phyloP scores from a whole-genome alignment of 2,329 filamentous ascomycete genomes.

The Penicillium crustosum region DNA sequence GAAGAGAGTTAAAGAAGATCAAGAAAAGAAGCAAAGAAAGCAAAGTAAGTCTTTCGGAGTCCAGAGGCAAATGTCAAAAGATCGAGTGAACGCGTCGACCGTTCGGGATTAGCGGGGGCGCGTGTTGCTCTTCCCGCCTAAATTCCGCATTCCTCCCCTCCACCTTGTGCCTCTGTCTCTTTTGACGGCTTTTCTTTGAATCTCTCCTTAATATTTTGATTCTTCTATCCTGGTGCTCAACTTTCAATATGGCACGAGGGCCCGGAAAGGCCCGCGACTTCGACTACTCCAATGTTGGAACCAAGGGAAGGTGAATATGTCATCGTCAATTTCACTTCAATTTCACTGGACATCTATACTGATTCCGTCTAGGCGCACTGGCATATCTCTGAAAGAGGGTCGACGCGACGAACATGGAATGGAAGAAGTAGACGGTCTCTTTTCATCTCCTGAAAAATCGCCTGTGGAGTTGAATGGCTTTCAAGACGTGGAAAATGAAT shows the following conservation, averaged over 20 bases:
- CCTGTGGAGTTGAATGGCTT: slow-evolving; percentile 39
- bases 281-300: slow-evolving; percentile 51
- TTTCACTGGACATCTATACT: slow-evolving; percentile 14
- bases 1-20: background rate
- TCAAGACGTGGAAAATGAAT: slow-evolving; percentile 40
- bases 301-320: slow-evolving; percentile 45
- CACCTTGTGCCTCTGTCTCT: slow-evolving; percentile 7
- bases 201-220: background rate
- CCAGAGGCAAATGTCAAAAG: slow-evolving; percentile 3
- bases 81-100: slow-evolving; percentile 34
- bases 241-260: slow-evolving; percentile 41
- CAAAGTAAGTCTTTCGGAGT: background rate
- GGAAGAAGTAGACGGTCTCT: slow-evolving; percentile 81
- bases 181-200: background rate
- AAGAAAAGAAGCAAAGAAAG: background rate
- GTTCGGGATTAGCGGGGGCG: slow-evolving; percentile 37
- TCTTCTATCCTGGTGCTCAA: slow-evolving; percentile 17
- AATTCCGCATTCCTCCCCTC: slow-evolving; percentile 28
- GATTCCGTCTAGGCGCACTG: slow-evolving; percentile 70
- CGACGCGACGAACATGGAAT: slow-evolving; percentile 88
- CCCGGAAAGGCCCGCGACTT: slow-evolving; percentile 46
- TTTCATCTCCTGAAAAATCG: slow-evolving; percentile 79
- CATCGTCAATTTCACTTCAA: slow-evolving; percentile 5
- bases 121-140: slow-evolving; percentile 23
- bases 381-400: slow-evolving; percentile 76